Percentiles rank a stretch among this genome's conserved stretches.
Evolutionary conservation across 306 rosid genomes (phyloP).

Genomic region (Luffa aegyptiaca): DNA sequence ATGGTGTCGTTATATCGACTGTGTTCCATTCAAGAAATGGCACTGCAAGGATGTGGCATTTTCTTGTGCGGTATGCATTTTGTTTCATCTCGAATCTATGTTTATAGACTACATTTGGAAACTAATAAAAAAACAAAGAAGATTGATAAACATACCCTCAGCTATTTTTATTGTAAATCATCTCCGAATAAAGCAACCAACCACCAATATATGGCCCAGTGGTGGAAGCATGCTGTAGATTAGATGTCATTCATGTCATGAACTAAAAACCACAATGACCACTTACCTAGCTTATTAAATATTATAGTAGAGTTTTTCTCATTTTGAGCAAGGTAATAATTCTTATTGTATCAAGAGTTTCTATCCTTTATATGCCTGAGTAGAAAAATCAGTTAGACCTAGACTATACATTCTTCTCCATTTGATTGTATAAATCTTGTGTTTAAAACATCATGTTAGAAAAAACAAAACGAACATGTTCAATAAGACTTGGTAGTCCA

Average conservation of each 20-base stretch:
- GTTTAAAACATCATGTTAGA: background rate
- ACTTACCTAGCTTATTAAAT: background rate
- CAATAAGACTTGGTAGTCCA: background rate
- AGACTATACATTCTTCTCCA: background rate
- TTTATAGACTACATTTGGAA: background rate
- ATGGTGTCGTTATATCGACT: slow-evolving; percentile 72
- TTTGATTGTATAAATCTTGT: background rate
- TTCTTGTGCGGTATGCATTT: slow-evolving; percentile 61
- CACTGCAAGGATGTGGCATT: slow-evolving; percentile 45
- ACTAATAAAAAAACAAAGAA: background rate
- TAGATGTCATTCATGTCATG: background rate
- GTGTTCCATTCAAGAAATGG: slow-evolving; percentile 69
- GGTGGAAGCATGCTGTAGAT: background rate
- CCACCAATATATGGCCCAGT: background rate
- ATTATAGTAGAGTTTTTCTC: background rate
- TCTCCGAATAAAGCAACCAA: background rate
- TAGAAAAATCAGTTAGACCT: background rate
- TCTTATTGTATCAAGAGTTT: background rate
- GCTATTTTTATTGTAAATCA: background rate
- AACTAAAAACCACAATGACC: background rate
- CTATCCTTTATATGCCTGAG: background rate
- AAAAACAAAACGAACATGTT: background rate
- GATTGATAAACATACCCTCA: background rate
- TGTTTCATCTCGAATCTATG: background rate
- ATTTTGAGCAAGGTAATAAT: background rate